Base-by-base conservation (phyloP, 2,329 filamentous ascomycete genomes). In the Botrytis squamosa region DNA sequence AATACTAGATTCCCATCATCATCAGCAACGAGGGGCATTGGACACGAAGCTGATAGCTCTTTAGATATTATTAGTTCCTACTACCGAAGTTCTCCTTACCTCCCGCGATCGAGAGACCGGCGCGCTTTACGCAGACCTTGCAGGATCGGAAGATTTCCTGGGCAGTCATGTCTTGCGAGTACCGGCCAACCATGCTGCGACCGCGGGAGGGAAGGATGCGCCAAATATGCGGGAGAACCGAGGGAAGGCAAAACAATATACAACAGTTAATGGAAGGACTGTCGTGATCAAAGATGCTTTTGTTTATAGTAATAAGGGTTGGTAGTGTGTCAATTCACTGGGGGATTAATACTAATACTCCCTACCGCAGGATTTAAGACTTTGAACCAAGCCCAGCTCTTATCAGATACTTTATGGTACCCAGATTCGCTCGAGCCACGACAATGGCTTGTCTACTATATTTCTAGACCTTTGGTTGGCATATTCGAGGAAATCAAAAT, bases 361-460 rank as follows among this genome's bases (percentile, higher is more conserved):
- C 78, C 78, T 73, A 75, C 78, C 76, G 72, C 57, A 97, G 93
- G 95, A 70, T 99, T 98, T 87, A 97, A 96, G 84, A 90, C 90
- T 49, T 86, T 98, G 75, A 94, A 93, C 76, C 96, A 98, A 81
- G 93, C 95, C 46, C 94, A 96, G 81, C 85, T 98, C 49, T 85
- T 98, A 73, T 89, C 89, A 80, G 97, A 99, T 82, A 86, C 88
- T 55, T 88, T 97, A 57, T 98, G 94, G 88, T 97, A 97, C 80
- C 91, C 94, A 67, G 93, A 98, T 80, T 90, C 89, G n/a, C 88
- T 93, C 79, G 95, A 98, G 79, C 91, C 93, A 22, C 92, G 94
- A 78, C 93, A 95, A 87, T 99, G 96, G 94, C 89, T 99, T 62
- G 88, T 99, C 75, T 98, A 98, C 87, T 98, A 95, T 83, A 97